A percentile compares a stretch with the other conserved stretches of the same genome.
These are phyloP conservation scores for Fusarium torreyae DNA, from an alignment of 2,329 filamentous ascomycete species.

Conservation along the genomic window DNA sequence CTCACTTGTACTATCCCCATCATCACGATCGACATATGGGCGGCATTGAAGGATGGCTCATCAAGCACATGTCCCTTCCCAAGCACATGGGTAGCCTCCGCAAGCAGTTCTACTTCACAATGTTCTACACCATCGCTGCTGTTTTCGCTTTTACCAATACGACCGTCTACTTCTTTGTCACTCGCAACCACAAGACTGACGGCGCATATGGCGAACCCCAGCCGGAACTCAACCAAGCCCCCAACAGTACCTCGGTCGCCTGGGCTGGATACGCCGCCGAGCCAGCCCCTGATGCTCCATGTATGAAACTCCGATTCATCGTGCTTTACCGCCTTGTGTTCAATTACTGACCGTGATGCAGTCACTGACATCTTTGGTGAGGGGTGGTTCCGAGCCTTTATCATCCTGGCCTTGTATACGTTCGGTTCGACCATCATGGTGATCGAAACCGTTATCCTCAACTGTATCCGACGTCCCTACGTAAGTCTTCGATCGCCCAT, in stretches of 20 bases:
- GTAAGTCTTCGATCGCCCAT: constrained; percentile 53
- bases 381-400: constrained; percentile 64
- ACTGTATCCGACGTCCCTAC: constrained; percentile 67
- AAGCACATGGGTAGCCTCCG: constrained; percentile 58
- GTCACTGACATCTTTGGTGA: constrained; percentile 65
- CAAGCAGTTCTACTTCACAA: constrained; percentile 64
- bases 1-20: constrained; percentile 65
- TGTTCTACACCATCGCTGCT: constrained; percentile 64
- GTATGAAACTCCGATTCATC: constrained; percentile 32
- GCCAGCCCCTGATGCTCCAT: constrained; percentile 40
- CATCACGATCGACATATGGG: constrained; percentile 54
- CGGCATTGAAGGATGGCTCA: constrained; percentile 55
- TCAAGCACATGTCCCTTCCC: constrained; percentile 63
- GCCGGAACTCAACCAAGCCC: constrained; percentile 12
- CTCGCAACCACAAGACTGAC: constrained; percentile 50
- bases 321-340: constrained; percentile 29
- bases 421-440: constrained; percentile 61
- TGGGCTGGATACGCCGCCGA: constrained; percentile 21
- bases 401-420: constrained; percentile 63
- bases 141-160: constrained; percentile 67
- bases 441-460: constrained; percentile 64
- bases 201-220: constrained; percentile 26
- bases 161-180: constrained; percentile 65
- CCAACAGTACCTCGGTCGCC: constrained; percentile 18
- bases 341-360: constrained; percentile 47